Evolutionary conservation across 2,329 filamentous ascomycete species (phyloP), one percentile per base, ranked within the genome.

Genomic region (Penicillium sp.): DNA sequence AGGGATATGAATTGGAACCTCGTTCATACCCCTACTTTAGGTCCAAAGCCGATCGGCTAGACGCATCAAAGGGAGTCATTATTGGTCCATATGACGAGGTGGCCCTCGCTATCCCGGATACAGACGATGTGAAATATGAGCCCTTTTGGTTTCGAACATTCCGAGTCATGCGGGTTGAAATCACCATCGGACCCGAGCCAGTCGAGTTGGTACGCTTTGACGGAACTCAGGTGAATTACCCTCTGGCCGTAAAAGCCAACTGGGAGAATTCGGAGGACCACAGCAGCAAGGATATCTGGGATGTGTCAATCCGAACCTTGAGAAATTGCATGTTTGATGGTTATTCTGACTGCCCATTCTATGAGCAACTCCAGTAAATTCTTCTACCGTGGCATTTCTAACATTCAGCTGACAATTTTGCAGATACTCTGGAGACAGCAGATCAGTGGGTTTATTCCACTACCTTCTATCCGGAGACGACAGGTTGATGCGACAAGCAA

Each of bases 141-240:
- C 75, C 75, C 1, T 77, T 77, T 53, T 76, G 74, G 73, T 78
- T 78, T 54, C 71, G 75, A 13, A 77, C 75, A 0, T 77, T 78
- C 29, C 71, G 74, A 1, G 49, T 77, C 6, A 47, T 77, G 13
- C 60, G 67, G 2, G 47, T 77, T 3, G 67, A 73, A 23, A 62
- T 77, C 11, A 55, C 50, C 0, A 61, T 70, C 25, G 69, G 66
- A 1, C 7, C 51, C 0, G 61, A 55, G 9, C 60, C 67, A 1
- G 63, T 75, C 2, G 54, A 67, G 33, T 46, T 76, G 0, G 1
- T 61, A 0, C 63, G 62, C 0, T 65, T 77, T 7, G 50, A 62
- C 1, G 70, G 69, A 1, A 69, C 58, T 1, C 72, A 75, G 49
- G 68, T 71, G 10, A 76, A 77, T 42, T 78, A 78, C 39, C 76